Evolutionary conservation across 257 asterid species (phyloP), one percentile per base, ranked within the genome.

Genomic region (Solanum corneliomulleri): DNA sequence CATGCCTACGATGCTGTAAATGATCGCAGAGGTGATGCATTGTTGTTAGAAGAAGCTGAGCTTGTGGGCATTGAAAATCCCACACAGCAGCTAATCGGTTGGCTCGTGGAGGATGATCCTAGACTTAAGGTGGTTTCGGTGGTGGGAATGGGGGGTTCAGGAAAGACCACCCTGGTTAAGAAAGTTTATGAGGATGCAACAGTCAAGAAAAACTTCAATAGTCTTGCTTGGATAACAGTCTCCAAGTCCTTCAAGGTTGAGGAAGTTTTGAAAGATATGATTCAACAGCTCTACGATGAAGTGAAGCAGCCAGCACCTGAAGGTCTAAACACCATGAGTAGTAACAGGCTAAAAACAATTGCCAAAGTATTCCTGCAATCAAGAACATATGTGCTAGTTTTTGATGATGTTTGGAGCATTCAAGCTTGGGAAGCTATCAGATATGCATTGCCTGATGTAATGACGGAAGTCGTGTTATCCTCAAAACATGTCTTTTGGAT

Each of bases 91-190:
- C 86, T 90, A 18, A 25, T 66, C 9, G 33, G 69, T 72, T 70
- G 62, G 72, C 81, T 90, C 20, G 33, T 87, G 7, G 87, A 85
- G 52, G 90, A 52, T 27, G 84, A 83, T 85, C 75, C 74, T 15
- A 29, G 68, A 58, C 89, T 88, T 16, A 88, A 88, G n/a, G 89
- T 83, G 45, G 66, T 90, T 49, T 86, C 90, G 7, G 90, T 91
- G 15, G 88, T 90, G 74, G 91, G 91, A 23, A 90, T 91, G 90
- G 93, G 90, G 2, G 90, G 93, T 39, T 60, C 82, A 42, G 91
- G 93, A 39, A 91, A 91, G 82, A 89, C 92, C 44, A 89, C 91
- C 27, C 82, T 91, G 45, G 90, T 90, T 16, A 91, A 86, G 88
- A 90, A 80, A 58, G 91, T 90, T 56, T 88, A 64, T 7, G 91